Conservation (phyloP, 768 basidiomycete species). For the Kwoniella dejecticola region DNA sequence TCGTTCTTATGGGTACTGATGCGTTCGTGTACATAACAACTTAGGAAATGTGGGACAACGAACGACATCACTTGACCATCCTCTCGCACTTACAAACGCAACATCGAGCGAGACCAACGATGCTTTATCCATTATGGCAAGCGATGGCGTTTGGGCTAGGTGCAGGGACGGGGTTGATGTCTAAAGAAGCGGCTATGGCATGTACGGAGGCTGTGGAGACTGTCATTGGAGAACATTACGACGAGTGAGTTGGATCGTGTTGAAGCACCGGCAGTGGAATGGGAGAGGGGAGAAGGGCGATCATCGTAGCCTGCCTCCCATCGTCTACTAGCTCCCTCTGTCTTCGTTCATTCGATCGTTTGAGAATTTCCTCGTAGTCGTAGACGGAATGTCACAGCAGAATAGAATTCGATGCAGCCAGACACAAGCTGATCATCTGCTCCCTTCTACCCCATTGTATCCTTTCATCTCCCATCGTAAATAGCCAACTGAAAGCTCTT, state of each 20-base stretch:
- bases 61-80: slow-evolving; percentile 83
- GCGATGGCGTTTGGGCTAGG: slow-evolving; percentile 84
- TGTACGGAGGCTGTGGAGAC: slow-evolving; percentile 98
- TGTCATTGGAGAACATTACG: slow-evolving; percentile 96
- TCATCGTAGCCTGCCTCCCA: too few species aligned
- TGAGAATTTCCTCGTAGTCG: too few species aligned
- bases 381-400: too few species aligned
- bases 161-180: slow-evolving; percentile 78
- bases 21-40: too few species aligned
- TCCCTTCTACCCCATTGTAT: too few species aligned
- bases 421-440: too few species aligned
- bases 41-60: slow-evolving; percentile 97
- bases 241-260: slow-evolving; percentile 90
- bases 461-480: background rate
- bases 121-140: slow-evolving; percentile 81
- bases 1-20: too few species aligned
- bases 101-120: slow-evolving; percentile 79
- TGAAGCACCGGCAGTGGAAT: too few species aligned
- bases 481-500: slow-evolving; percentile 74
- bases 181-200: slow-evolving; percentile 94
- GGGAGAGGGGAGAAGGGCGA: too few species aligned
- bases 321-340: too few species aligned
- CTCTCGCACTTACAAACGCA: slow-evolving; percentile 84
- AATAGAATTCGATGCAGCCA: too few species aligned
- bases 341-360: too few species aligned